phyloP scores from a whole-genome alignment of 441 rosid genomes.

The Sinapis alba region DNA sequence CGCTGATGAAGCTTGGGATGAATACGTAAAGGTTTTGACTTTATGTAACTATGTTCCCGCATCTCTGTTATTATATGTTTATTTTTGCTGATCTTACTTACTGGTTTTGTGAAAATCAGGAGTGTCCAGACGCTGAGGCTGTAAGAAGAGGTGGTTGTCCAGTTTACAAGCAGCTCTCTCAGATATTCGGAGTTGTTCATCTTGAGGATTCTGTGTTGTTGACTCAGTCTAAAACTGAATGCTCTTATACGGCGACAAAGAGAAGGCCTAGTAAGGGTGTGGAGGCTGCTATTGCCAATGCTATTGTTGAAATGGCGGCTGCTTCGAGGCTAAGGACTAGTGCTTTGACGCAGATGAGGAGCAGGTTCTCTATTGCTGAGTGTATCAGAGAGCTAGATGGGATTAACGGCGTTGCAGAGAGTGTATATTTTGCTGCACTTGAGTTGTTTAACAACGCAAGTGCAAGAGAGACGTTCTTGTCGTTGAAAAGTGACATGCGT shows the following conservation, averaged over 20 bases:
- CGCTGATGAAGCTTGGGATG: slow-evolving; percentile 51
- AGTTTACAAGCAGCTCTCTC: slow-evolving; percentile 50
- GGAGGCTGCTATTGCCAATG: slow-evolving; percentile 61
- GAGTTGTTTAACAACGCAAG: slow-evolving; percentile 50
- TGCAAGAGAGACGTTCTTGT: slow-evolving; percentile 64
- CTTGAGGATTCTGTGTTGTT: slow-evolving; percentile 30
- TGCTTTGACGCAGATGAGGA: slow-evolving; percentile 37
- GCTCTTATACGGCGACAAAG: slow-evolving; percentile 44
- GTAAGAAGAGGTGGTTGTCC: slow-evolving; percentile 54
- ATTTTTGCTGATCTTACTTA: slow-evolving; percentile 7
- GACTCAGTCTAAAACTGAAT: slow-evolving; percentile 24
- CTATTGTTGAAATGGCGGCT: slow-evolving; percentile 56
- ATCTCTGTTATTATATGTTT: background rate
- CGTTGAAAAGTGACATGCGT: slow-evolving; percentile 47
- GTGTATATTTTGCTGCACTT: slow-evolving; percentile 55
- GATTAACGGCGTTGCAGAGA: slow-evolving; percentile 43
- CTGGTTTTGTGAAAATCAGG: slow-evolving; percentile 39
- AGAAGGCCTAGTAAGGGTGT: slow-evolving; percentile 57
- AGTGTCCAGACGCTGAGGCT: slow-evolving; percentile 62
- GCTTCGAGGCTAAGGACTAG: slow-evolving; percentile 51
- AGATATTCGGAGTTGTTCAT: slow-evolving; percentile 44
- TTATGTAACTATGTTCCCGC: background rate
- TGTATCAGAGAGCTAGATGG: slow-evolving; percentile 56
- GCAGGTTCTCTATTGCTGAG: slow-evolving; percentile 49
- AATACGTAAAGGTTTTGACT: slow-evolving; percentile 45